Base-by-base conservation (phyloP, 139 green algal species). In the Diplosphaera chodatii region DNA sequence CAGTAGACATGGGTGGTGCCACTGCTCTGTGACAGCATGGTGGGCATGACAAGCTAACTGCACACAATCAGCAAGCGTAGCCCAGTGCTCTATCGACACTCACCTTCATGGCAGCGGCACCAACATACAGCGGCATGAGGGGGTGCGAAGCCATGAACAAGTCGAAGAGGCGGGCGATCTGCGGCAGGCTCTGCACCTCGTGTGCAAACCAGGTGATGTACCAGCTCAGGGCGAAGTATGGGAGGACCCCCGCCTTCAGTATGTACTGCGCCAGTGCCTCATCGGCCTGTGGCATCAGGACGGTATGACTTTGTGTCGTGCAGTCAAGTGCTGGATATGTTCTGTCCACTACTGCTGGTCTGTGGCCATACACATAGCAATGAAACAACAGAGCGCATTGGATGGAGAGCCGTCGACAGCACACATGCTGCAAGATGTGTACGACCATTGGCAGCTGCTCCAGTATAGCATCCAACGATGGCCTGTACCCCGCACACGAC, bases 121-220 rank as follows among this genome's bases (percentile, higher is more conserved):
- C 88, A 18, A 95, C 64, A 67, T 97, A 97, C n/a, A 97, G 80
- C 16, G 92, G 90, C 88, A 96, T 93, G 40, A 96, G 82, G 2
- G 92, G 92, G 83, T 96, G 92, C 4, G 81, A 81, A 1, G 92
- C 69, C 20, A 97, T 76, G 71, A 97, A 95, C 23, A 96, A 79
- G 82, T 97, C 92, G 72, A 96, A 97, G 18, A 97, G 83, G 20
- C 92, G 83, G 15, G 83, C 79, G 0, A 79, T 78, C 32, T 87
- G 63, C 13, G 71, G 33, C 78, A 92, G 78, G 30, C 55, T 56
- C 25, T 71, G 68, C 37, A 93, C 71, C 66, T 93, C 85, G 77
- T 96, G 90, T 0, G 89, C 79, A 80, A 96, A 97, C 91, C 92
- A 97, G 27, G 91, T 97, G 67, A 97, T 90, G 66, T 86, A 75